phyloP scores from a whole-genome alignment of 257 asterid genomes.

The Nicotiana attenuata region DNA sequence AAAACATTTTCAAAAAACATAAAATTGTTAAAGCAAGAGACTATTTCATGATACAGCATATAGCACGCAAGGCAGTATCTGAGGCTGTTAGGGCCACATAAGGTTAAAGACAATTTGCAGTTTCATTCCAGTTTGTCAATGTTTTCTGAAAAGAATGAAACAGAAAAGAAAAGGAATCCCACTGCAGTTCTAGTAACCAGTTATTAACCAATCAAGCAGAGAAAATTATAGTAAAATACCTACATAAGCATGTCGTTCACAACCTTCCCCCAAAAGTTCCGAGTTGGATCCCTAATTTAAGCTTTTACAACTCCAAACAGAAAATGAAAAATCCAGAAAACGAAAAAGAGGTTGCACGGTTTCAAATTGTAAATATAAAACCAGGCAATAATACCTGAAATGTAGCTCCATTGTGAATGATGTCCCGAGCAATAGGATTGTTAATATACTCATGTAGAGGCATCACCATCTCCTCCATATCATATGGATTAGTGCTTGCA shows the following conservation, averaged over 20 bases:
- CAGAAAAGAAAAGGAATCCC: not conserved
- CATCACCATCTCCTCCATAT: conserved; percentile 66
- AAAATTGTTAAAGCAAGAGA: not conserved
- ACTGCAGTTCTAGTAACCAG: not conserved
- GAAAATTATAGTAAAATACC: not conserved
- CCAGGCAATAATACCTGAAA: conserved; percentile 61
- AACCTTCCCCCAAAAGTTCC: not conserved
- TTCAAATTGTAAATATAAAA: conserved; percentile 3
- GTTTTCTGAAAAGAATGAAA: not conserved
- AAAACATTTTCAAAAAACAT: not conserved
- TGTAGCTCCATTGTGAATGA: conserved; percentile 94
- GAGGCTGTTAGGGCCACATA: not conserved
- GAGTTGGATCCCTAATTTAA: conserved; percentile 7
- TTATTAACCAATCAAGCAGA: conserved; percentile 2
- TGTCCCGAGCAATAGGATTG: conserved; percentile 71
- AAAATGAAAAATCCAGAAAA: not conserved
- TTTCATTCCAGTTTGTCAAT: conserved; percentile 7
- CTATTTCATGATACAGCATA: not conserved
- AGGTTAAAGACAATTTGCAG: not conserved
- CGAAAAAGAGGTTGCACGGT: not conserved
- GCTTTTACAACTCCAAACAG: not conserved
- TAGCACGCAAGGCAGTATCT: not conserved
- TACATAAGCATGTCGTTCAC: not conserved
- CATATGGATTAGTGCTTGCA: conserved; percentile 53
- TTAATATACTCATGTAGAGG: conserved; percentile 78